phyloP scores from a whole-genome alignment of 78 protist genomes.

The Anaeramoeba flamelloides region DNA sequence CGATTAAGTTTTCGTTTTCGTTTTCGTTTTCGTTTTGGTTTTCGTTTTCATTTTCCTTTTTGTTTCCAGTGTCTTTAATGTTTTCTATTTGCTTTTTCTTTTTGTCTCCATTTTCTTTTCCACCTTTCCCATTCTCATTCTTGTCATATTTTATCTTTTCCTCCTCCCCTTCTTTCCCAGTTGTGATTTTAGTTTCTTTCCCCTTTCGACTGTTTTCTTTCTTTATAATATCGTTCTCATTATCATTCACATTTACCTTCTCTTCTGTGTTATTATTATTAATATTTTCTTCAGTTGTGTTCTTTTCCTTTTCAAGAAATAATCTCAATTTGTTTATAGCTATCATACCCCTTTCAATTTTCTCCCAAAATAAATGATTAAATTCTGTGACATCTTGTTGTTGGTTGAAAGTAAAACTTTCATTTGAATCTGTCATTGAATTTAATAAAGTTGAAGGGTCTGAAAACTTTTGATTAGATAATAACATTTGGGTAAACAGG shows the following conservation, averaged over 20 bases:
- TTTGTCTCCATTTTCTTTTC: not conserved
- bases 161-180: not conserved
- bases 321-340: too few species aligned
- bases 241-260: too few species aligned
- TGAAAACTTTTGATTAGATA: not conserved
- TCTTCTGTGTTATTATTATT: too few species aligned
- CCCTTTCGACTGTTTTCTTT: too few species aligned
- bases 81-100: not conserved
- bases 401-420: not conserved
- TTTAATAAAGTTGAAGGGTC: not conserved
- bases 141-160: not conserved
- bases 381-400: constrained; percentile 1
- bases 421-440: not conserved
- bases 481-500: not conserved
- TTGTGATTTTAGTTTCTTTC: not conserved
- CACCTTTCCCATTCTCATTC: not conserved
- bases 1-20: not conserved
- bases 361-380: not conserved
- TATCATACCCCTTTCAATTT: not conserved
- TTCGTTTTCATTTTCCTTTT: not conserved
- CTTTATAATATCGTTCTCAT: too few species aligned
- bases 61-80: not conserved
- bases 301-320: too few species aligned
- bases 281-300: too few species aligned
- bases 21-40: not conserved